Evolutionary conservation across 257 asterid genomes (phyloP).

Genomic region (Buddleja alternifolia): DNA sequence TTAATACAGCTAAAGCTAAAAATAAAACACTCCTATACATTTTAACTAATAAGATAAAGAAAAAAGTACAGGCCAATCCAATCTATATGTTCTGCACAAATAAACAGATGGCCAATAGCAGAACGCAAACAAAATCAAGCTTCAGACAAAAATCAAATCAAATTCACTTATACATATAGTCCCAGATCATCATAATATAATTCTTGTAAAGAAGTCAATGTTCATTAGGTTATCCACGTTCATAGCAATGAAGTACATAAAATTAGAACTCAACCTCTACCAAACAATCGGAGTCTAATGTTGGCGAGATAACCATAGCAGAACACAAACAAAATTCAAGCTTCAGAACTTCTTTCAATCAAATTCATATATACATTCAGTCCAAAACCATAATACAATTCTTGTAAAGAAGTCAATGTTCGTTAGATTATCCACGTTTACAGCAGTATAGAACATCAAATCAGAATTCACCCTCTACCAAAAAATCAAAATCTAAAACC

Average conservation of each 20-base stretch:
- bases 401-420: background rate
- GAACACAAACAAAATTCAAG: slow-evolving; percentile 6
- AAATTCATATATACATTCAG: slow-evolving; percentile 4
- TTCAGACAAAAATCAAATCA: background rate
- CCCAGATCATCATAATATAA: slow-evolving; percentile 3
- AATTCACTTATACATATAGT: slow-evolving; percentile 3
- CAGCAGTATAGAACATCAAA: background rate
- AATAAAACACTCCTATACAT: background rate
- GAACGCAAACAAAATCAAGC: slow-evolving; percentile 7
- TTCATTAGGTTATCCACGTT: slow-evolving; percentile 2
- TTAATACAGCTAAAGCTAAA: slow-evolving; percentile 1
- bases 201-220: background rate
- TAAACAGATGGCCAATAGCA: background rate
- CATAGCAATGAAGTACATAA: background rate
- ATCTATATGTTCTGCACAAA: background rate
- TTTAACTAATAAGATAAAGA: slow-evolving; percentile 8
- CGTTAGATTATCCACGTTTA: background rate
- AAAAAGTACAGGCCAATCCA: background rate
- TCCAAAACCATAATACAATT: slow-evolving; percentile 4
- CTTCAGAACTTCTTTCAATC: background rate
- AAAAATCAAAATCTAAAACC: slow-evolving; percentile 7
- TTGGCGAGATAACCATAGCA: background rate
- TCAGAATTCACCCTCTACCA: background rate
- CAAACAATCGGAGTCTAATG: background rate
- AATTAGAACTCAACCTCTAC: background rate